Evolutionary conservation across 2,329 filamentous ascomycete genomes (phyloP), one percentile per base, ranked within the genome.

Genomic region (Beauveria asiatica): DNA sequence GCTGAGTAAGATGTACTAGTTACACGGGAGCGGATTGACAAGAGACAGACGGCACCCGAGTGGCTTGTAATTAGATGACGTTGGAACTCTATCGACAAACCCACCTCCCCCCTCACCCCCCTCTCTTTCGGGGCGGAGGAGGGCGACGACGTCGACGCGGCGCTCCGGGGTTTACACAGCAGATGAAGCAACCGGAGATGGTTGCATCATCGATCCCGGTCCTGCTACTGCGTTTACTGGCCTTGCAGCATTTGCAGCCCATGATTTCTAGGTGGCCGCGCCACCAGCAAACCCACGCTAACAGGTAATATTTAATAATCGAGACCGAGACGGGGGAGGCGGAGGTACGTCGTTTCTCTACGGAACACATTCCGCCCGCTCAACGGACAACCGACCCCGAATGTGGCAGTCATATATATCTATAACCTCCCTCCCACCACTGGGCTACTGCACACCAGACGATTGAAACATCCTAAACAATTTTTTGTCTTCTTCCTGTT

Each of bases 61-160:
- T 33, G 45, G 45, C 33, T 23, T 25, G 30, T 44, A 21, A 30
- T 11, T 30, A 30, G n/a, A 57, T 50, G 55, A 57, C 55, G 45
- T 57, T 49, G 30, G 55, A 57, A 57, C 55, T 44, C 23, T 50
- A 57, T 57, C 54, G 54, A 27, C 23, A 23, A 45, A 21, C 19
- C 27, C 17, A 44, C 17, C 16, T 39, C 7, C 16, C 48, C 30
- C 30, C 10, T 30, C 9, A 30, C 30, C 30, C 30, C 27, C 30
- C 30, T 30, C 30, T 30, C 8, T 19, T 50, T 16, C 3, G 25
- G 8, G 37, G 49, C n/a, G 51, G 13, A 44, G 23, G 42, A 23
- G 23, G 53, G 41, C 9, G 30, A 11, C 30, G 9, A 30, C 9
- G 30, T 30, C 44, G 10, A 57, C 30, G 42, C 30, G 54, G 30